Evolutionary conservation across 495 filamentous ascomycete species (phyloP), one percentile per base, ranked within the genome.

Genomic region (Penicillium daleae): DNA sequence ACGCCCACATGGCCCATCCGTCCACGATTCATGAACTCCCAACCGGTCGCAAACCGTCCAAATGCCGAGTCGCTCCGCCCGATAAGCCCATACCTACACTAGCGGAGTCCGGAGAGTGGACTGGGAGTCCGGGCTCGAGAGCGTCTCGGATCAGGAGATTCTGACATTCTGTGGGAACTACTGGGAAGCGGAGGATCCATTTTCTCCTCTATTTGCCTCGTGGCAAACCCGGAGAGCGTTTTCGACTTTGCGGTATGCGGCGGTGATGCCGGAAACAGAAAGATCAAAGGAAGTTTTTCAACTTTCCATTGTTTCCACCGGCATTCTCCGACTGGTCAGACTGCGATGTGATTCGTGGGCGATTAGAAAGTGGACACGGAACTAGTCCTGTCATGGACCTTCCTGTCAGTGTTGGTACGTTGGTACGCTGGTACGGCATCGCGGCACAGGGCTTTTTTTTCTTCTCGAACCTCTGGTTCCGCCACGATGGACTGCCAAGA

Each of bases 331-430:
- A 62, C 55, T 21, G 26, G 29, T 31, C 15, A 26, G 10, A 0
- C 37, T 21, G 19, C 17, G 8, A 37, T 33, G 33, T 69, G 64
- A 69, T 69, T 69, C 50, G 67, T 17, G 6, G 10, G n/a, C 19
- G 26, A 37, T 15, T 37, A 33, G 39, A 42, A 48, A 58, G 67
- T 64, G 67, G 66, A 60, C 56, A 37, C 57, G 4, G 32, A 21
- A 46, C 51, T 21, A 54, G 29, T 1, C 51, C 29, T 29, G 10
- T 29, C 13, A 4, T 31, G 51, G 49, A 40, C 26, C 27, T 50
- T 60, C 59, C 21, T 65, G 62, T 39, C 13, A n/a, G n/a, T n/a
- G n/a, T n/a, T n/a, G n/a, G n/a, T n/a, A n/a, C n/a, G n/a, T n/a
- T n/a, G n/a, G n/a, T n/a, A n/a, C n/a, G n/a, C 35, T 17, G 35